phyloP scores from a whole-genome alignment of 2,329 filamentous ascomycete genomes.

The Colletotrichum magnum region DNA sequence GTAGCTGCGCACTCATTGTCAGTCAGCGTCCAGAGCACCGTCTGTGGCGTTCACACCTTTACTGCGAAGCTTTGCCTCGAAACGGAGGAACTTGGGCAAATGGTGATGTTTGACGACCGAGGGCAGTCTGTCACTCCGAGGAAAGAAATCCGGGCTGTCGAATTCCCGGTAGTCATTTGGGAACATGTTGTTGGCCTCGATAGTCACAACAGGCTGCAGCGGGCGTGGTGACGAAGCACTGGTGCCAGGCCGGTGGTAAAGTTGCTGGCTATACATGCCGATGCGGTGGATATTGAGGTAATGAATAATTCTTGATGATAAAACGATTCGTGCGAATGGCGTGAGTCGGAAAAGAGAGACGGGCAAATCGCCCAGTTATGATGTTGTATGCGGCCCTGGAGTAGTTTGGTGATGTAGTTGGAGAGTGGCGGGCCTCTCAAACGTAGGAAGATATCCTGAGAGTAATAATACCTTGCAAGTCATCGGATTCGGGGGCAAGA shows the following conservation, averaged over 20 bases:
- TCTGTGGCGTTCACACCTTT: not conserved
- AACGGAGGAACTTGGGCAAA: not conserved
- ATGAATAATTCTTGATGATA: conserved; percentile 16
- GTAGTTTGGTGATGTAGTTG: conserved; percentile 8
- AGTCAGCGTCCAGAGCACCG: not conserved
- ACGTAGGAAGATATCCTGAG: not conserved
- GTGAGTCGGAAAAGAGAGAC: conserved; percentile 33
- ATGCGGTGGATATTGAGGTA: not conserved
- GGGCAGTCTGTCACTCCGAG: not conserved
- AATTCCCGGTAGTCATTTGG: conserved; percentile 16
- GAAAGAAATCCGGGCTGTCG: conserved; percentile 22
- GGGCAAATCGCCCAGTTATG: conserved; percentile 19
- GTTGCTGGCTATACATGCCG: conserved; percentile 23
- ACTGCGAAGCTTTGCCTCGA: not conserved
- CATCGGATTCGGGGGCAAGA: too few species aligned
- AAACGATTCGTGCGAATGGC: conserved; percentile 21
- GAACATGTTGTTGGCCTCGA: conserved; percentile 15
- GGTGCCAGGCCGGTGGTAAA: conserved; percentile 9
- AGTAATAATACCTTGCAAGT: too few species aligned
- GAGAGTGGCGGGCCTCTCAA: not conserved
- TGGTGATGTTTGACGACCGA: not conserved
- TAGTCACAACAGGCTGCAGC: conserved; percentile 8
- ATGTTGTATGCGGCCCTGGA: conserved; percentile 7
- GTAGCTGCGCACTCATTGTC: not conserved
- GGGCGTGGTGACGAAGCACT: conserved; percentile 20